phyloP scores from a whole-genome alignment of 805 yeast genomes.

The Priceomyces castillae region DNA sequence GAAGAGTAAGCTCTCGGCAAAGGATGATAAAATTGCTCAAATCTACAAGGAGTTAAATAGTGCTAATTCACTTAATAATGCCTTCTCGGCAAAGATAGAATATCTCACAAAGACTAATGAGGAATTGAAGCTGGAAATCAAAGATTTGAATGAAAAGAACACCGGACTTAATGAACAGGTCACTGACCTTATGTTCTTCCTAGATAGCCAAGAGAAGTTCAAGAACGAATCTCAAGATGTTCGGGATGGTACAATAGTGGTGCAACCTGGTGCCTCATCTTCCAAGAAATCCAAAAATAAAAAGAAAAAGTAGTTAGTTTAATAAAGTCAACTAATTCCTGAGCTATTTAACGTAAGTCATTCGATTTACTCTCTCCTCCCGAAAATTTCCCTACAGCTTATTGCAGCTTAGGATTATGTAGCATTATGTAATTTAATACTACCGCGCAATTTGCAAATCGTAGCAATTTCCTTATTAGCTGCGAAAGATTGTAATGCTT shows the following conservation, averaged over 20 bases:
- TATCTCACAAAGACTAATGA: slow-evolving; percentile 24
- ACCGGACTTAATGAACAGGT: slow-evolving; percentile 60
- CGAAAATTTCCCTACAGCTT: too few relatives aligned
- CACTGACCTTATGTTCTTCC: slow-evolving; percentile 74
- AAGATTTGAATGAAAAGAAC: slow-evolving; percentile 36
- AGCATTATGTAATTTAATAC: neutral
- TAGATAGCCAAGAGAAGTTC: slow-evolving; percentile 71
- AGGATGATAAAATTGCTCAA: slow-evolving; percentile 27
- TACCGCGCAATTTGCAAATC: neutral
- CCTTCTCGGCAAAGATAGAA: slow-evolving; percentile 38
- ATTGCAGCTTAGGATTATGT: too few relatives aligned
- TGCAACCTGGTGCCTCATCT: slow-evolving; percentile 26
- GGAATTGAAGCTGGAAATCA: slow-evolving; percentile 22
- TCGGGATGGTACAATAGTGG: slow-evolving; percentile 63
- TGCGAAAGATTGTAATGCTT: slow-evolving; percentile 1
- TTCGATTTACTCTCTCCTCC: too few relatives aligned
- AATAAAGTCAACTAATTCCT: too few relatives aligned
- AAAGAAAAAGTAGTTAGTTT: slow-evolving; percentile 14
- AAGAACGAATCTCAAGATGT: slow-evolving; percentile 70
- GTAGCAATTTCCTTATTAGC: neutral
- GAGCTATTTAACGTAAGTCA: too few relatives aligned
- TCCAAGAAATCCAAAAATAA: slow-evolving; percentile 14
- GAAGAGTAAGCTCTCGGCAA: slow-evolving; percentile 26
- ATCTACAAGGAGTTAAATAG: slow-evolving; percentile 32
- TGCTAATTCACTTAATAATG: slow-evolving; percentile 35